A percentile compares a stretch with the other conserved stretches of the same genome.
phyloP scores from a whole-genome alignment of 2,329 filamentous ascomycete genomes.

The Xylariaceae sp. region DNA sequence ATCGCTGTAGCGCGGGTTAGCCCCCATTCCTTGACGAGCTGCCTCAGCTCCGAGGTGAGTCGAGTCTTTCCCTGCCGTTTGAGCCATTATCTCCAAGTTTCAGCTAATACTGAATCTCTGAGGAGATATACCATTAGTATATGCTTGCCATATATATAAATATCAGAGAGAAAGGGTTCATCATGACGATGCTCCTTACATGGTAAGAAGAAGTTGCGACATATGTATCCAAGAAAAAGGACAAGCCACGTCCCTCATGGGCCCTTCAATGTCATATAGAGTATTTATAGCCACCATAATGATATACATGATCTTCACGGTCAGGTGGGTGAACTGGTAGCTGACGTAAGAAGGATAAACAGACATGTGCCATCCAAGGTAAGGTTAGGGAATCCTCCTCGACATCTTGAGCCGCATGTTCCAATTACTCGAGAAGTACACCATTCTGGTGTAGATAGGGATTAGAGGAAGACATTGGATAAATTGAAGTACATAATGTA shows the following conservation, averaged over 20 bases:
- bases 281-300: too few relatives aligned
- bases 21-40: neutral
- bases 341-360: neutral
- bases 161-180: neutral
- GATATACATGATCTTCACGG: neutral
- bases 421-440: neutral
- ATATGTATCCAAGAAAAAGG: neutral
- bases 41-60: neutral
- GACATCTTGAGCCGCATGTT: neutral
- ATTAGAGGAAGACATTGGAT: neutral
- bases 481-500: neutral
- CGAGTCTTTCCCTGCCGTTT: neutral
- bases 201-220: neutral
- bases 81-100: slow-evolving; percentile 10
- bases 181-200: neutral
- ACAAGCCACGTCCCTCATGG: neutral
- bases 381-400: neutral
- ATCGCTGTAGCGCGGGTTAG: slow-evolving; percentile 11
- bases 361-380: too few relatives aligned
- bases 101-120: neutral
- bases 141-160: neutral
- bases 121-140: slow-evolving; percentile 5
- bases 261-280: neutral
- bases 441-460: neutral
- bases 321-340: neutral